Evolutionary conservation across 495 filamentous ascomycete species (phyloP).

Genomic region (Penicillium egyptiacum): DNA sequence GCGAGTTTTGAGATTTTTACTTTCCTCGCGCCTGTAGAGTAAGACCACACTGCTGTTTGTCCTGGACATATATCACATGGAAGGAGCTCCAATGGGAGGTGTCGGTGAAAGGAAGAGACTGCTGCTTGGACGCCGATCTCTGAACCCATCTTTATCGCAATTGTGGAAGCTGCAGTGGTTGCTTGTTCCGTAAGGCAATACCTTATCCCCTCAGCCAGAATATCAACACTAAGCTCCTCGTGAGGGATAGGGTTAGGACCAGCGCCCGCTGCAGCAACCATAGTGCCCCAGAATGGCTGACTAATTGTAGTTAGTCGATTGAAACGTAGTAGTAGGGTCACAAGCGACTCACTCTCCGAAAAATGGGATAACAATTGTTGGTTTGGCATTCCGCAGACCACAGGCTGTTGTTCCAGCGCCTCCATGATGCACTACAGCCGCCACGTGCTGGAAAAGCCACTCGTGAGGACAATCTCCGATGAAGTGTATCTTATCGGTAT

Average conservation of each 20-base stretch:
- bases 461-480: no score
- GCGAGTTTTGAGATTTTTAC: background rate
- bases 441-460: no score
- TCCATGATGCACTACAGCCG: no score
- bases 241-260: background rate
- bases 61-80: constrained; percentile 1
- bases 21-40: background rate
- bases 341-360: no score
- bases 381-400: no score
- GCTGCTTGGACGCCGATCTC: background rate
- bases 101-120: background rate
- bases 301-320: background rate
- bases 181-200: background rate
- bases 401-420: no score
- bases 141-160: background rate
- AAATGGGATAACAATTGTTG: no score
- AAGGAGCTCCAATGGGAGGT: background rate
- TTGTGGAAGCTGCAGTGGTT: background rate
- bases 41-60: constrained; percentile 2
- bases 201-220: background rate
- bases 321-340: no score
- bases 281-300: background rate
- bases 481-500: background rate
- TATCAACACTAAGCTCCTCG: background rate
- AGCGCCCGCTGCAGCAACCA: background rate